A percentile compares a stretch with the other conserved stretches of the same genome.
These are phyloP conservation scores for Pyrus bretschneideri DNA, from an alignment of 306 rosid species.

Conservation along the genomic window DNA sequence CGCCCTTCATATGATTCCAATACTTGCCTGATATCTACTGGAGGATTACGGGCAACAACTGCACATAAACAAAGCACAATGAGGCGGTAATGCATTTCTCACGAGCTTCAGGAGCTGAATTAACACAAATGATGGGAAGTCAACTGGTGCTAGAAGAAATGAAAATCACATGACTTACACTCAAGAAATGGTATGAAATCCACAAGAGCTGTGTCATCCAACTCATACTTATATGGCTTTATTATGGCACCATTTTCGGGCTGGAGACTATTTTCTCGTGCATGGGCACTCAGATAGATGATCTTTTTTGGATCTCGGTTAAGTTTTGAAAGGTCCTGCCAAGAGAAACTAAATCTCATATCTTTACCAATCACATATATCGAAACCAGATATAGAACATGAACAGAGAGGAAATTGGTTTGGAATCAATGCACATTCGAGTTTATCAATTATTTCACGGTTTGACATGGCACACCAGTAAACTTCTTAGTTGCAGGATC, in stretches of 20 bases:
- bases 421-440: neutral
- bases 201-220: constrained; percentile 76
- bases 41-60: constrained; percentile 91
- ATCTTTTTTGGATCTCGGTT: constrained; percentile 82
- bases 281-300: constrained; percentile 90
- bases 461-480: neutral
- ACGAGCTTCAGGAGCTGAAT: constrained; percentile 1
- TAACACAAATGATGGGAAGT: neutral
- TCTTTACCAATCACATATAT: neutral
- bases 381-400: neutral
- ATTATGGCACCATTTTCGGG: constrained; percentile 71
- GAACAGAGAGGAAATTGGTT: neutral
- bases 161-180: constrained; percentile 44
- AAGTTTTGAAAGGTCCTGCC: constrained; percentile 87
- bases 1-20: constrained; percentile 73
- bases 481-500: neutral
- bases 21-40: constrained; percentile 84
- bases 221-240: constrained; percentile 72
- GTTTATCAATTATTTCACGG: neutral
- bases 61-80: constrained; percentile 25
- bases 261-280: constrained; percentile 76
- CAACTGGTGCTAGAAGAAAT: constrained; percentile 5
- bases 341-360: constrained; percentile 5
- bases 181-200: constrained; percentile 94
- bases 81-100: constrained; percentile 16